Base-by-base conservation (phyloP, 2,329 filamentous ascomycete species). In the Basipetospora chlamydospora region DNA sequence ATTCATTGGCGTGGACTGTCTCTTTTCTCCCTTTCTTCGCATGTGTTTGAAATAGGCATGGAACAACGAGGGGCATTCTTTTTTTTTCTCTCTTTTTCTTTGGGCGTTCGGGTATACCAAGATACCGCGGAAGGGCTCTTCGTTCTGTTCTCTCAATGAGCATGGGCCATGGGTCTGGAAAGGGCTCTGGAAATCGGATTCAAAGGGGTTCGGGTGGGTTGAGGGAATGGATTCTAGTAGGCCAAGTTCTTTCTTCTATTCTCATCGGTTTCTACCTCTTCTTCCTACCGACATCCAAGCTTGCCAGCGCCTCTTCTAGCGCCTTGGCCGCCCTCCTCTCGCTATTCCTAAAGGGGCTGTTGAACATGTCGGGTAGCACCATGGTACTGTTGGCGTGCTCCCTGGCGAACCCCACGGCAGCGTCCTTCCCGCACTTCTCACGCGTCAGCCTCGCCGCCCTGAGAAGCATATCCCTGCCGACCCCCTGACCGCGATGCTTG, bases 361-460 rank as follows among this genome's bases (percentile, higher is more conserved):
- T 79, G 49, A 81, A 82, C 20, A 73, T 54, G 40, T 60, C 59
- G 11, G 77, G 75, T 35, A 85, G 54, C 3, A 84, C 52, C 52
- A 70, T 67, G 41, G 58, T 57, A 43, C 76, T 74, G 67, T 88
- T 85, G 30, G 82, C 84, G 61, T 93, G 85, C 44, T 81, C 73
- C 36, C 66, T 61, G 6, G 80, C 81, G 53, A 93, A 92, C 3
- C 77, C 73, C 35, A 87, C 62, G 40, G 74, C 66, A 3, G 71
- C 73, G 23, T 73, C 75, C 40, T 70, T 70, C 28, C 82, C 81
- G 40, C 79, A 79, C 49, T 69, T 71, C 54, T 77, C 74, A 46
- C 70, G 70, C 41, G 80, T 78, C 38, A 79, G 54, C 39, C 66
- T 66, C 3, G 87, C 75, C 2, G 80, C 83, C 46, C 82, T 79